Evolutionary conservation across 805 yeast genomes (phyloP).

Genomic region (Lipomyces lipofer): DNA sequence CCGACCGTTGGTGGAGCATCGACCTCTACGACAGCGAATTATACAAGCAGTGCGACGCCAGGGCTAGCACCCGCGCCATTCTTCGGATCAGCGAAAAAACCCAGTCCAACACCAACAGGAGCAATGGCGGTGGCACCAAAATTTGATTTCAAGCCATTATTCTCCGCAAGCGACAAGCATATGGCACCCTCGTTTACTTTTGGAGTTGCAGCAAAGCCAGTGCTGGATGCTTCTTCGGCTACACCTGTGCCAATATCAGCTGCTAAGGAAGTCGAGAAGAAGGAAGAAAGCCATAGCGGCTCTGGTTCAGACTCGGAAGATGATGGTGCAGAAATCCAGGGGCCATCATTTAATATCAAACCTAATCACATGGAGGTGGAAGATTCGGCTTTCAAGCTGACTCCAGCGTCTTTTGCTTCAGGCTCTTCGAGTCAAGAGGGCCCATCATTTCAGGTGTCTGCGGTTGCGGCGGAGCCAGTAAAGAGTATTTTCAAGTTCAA

Average conservation of each 20-base stretch:
- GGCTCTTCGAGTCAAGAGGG: not conserved
- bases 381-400: constrained; percentile 11
- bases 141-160: no score
- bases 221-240: not conserved
- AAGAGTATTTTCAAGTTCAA: constrained; percentile 11
- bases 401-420: not conserved
- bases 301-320: constrained; percentile 7
- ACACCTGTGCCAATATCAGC: not conserved
- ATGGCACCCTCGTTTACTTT: constrained; percentile 2
- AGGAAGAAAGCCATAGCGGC: not conserved
- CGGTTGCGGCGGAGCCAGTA: not conserved
- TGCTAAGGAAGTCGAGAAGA: not conserved
- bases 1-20: not conserved
- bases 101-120: not conserved
- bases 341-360: constrained; percentile 7
- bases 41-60: constrained; percentile 4
- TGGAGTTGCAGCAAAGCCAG: not conserved
- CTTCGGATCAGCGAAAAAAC: not conserved
- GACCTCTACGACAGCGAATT: not conserved
- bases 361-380: not conserved
- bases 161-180: no score
- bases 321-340: constrained; percentile 13
- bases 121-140: not conserved
- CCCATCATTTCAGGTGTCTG: constrained; percentile 11
- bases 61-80: constrained; percentile 10